Base-by-base conservation (phyloP, 345 rosid genomes). In the Brassica incana region DNA sequence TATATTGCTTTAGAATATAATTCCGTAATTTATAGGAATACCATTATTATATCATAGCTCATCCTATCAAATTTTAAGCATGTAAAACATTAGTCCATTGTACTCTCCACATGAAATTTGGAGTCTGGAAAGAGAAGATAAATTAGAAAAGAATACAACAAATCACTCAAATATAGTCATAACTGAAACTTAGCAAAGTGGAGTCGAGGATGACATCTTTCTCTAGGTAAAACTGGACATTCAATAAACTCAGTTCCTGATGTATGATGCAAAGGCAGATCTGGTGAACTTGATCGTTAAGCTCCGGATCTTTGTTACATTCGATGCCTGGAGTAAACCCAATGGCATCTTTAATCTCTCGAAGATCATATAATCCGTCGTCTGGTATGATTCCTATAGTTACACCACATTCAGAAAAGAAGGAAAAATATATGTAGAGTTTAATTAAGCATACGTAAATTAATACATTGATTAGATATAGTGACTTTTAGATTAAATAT, bases 321-420 rank as follows among this genome's bases (percentile, higher is more conserved):
- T 52, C 58, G 15, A 52, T n/a, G 8, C 58, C 58, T 52, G 58
- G 58, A 52, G 58, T 52, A 52, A 52, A 52, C 58, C 58, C 58
- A 52, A 52, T 52, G 20, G 16, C 58, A 52, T 52, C 20, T 52
- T 7, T 52, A 2, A 52, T n/a, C 58, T 52, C 15, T 52, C 29
- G 78, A 23, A 89, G 0, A 29, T 78, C 75, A 65, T 92, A 94
- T 20, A 87, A 87, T 18, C 64, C 83, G 14, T 88, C 90, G 43
- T 94, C 84, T 6, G 97, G 90, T 50, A 79, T 84, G 63, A 91
- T 89, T 63, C 91, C 98, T 83, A 79, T 23, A 29, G 9, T 61
- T 38, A 4, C 11, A 0, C 56, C 14, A 59, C 29, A 20, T 20
- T 8, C 8, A 66, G 3, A 16, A 16, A 20, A 14, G 8, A 3